phyloP scores from a whole-genome alignment of 768 basidiomycete genomes.

The Nidula microcarpa region DNA sequence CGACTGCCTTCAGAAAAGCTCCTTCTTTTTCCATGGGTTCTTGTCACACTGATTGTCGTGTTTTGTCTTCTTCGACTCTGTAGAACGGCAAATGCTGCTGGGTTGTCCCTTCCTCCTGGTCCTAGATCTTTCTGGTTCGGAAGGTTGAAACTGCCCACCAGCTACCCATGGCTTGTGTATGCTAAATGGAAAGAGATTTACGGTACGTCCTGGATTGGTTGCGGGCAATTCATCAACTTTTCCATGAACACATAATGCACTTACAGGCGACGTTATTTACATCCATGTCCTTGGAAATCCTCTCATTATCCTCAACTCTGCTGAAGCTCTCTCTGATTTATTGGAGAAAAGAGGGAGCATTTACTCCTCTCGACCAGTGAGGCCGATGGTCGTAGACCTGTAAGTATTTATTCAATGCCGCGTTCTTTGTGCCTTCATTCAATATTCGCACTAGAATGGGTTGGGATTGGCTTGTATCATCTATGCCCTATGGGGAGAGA shows the following conservation, averaged over 20 bases:
- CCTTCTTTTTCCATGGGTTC: background rate
- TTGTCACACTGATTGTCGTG: background rate
- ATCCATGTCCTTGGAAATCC: slow-evolving; percentile 41
- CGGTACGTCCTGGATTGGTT: slow-evolving; percentile 24
- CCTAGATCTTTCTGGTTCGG: slow-evolving; percentile 16
- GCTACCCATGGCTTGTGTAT: slow-evolving; percentile 43
- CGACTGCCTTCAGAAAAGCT: background rate
- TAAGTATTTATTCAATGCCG: slow-evolving; percentile 14
- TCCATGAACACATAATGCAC: background rate
- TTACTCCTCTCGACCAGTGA: slow-evolving; percentile 40
- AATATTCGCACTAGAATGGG: slow-evolving; percentile 32
- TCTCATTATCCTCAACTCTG: slow-evolving; percentile 43
- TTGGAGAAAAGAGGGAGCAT: slow-evolving; percentile 40
- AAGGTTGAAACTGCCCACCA: slow-evolving; percentile 18
- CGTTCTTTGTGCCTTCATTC: background rate
- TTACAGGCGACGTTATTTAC: slow-evolving; percentile 43
- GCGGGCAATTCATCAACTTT: background rate
- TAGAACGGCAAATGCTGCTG: background rate
- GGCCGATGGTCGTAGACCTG: slow-evolving; percentile 42
- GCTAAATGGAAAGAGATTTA: slow-evolving; percentile 40
- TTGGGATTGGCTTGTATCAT: slow-evolving; percentile 43
- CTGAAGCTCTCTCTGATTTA: slow-evolving; percentile 34
- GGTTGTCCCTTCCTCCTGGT: slow-evolving; percentile 35
- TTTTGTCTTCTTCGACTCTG: background rate
- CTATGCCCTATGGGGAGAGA: slow-evolving; percentile 16